Evolutionary conservation across 192 early-diverging fungal species (phyloP), one percentile per base, ranked within the genome.

Genomic region (Backusella macrospora): DNA sequence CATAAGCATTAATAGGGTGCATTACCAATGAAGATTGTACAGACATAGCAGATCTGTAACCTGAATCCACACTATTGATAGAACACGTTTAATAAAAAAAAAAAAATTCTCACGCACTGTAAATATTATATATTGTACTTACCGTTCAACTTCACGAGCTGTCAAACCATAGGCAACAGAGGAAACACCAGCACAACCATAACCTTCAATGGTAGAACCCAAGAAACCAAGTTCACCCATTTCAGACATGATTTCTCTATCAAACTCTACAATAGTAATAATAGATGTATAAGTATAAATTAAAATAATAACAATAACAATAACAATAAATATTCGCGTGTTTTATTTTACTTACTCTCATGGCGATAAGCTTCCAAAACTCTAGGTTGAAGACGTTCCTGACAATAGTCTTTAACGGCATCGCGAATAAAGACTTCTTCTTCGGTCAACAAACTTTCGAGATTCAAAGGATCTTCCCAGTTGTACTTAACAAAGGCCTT

Each of bases 11-110:
- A 71, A 99, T 98, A 49, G 97, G 96, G 70, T 97, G 92, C 97
- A 99, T 99, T 23, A 99, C 97, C 49, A 99, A 82, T n/a, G 96
- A 96, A 10, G 95, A 96, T 85, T 98, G 97, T 68, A 99, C 97
- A 80, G 92, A 94, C 97, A 99, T 98, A 23, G 96, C 96, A 52
- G 94, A 96, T 62, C 97, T 90, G 81, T 98, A 99, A n/a, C 96
- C 96, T 52, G 91, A 92, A 77, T 98, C 97, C 37, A 99, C 90
- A 76, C 90, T 92, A 47, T 69, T 43, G 29, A 39, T 76, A 37
- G 23, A 21, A 77, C 37, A 66, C 26, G 18, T 34, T 64, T 29
- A 4, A 15, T 23, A n/a, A 43, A 64, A 37, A 6, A 37, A 6
- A 64, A 45, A 26, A 62, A 14, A 18, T 63, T 62, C 23, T 62